Evolutionary conservation across 2,329 filamentous ascomycete species (phyloP).

Genomic region (Fusarium multiceps): DNA sequence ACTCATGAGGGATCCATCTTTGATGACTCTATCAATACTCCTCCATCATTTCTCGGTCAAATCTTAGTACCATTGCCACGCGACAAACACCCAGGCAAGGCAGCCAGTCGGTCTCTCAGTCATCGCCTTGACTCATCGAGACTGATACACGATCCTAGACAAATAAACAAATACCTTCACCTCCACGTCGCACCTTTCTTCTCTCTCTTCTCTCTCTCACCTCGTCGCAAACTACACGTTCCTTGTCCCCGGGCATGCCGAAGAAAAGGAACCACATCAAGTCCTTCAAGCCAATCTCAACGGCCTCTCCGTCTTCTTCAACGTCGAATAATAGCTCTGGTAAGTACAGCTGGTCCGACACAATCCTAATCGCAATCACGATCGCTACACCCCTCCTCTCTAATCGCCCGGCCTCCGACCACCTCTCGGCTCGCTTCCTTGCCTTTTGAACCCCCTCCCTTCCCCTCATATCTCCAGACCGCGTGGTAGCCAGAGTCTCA

Average conservation of each 20-base stretch:
- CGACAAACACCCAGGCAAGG: conserved; percentile 1
- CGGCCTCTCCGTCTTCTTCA: conserved; percentile 57
- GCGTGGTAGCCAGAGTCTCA: conserved; percentile 48
- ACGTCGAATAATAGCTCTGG: conserved; percentile 43
- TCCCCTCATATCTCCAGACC: conserved; percentile 36
- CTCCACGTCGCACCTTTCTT: conserved; percentile 23
- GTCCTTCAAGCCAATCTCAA: conserved; percentile 69
- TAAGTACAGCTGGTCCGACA: conserved; percentile 36
- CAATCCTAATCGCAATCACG: conserved; percentile 10
- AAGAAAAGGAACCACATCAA: conserved; percentile 69
- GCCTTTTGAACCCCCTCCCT: conserved; percentile 30
- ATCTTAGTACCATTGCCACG: background rate
- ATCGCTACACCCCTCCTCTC: conserved; percentile 34
- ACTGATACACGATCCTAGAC: conserved; percentile 29
- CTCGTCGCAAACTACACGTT: conserved; percentile 18
- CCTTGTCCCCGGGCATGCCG: conserved; percentile 62
- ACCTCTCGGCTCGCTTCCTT: conserved; percentile 46
- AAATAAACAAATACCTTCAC: conserved; percentile 37
- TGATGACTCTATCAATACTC: conserved; percentile 35
- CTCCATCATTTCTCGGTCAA: conserved; percentile 15
- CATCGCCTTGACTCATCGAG: conserved; percentile 36
- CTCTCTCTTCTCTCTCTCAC: conserved; percentile 21
- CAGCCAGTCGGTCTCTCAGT: conserved; percentile 1
- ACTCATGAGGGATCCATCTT: conserved; percentile 21
- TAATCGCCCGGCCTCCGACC: conserved; percentile 22